A percentile compares a stretch with the other conserved stretches of the same genome.
These are phyloP conservation scores for Solanum pimpinellifolium DNA, from an alignment of 257 asterid species.

Conservation along the genomic window DNA sequence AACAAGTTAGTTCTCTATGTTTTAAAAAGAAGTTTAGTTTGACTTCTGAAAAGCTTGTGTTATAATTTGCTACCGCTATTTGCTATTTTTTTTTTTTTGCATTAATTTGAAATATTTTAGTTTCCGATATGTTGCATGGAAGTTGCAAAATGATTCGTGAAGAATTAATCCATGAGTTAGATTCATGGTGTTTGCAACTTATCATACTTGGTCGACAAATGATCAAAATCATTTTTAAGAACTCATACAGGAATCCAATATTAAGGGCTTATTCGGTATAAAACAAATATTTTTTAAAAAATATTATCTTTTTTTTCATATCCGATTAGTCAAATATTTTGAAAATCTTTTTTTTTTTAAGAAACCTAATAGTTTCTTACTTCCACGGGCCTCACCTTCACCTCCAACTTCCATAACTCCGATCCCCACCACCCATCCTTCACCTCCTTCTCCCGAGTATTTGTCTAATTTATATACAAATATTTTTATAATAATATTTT, in stretches of 20 bases:
- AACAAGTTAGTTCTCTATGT: background rate
- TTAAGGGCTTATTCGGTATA: background rate
- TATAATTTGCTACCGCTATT: background rate
- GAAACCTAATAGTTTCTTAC: background rate
- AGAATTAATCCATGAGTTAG: background rate
- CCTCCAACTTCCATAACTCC: background rate
- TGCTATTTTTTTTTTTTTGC: no score
- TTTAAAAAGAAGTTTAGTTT: background rate
- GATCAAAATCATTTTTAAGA: background rate
- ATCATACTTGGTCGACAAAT: background rate
- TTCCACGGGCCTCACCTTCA: background rate
- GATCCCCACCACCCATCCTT: background rate
- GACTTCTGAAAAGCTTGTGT: background rate
- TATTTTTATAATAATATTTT: background rate
- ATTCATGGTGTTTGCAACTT: background rate
- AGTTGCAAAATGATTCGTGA: background rate
- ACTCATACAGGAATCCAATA: background rate
- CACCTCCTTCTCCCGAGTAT: background rate
- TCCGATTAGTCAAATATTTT: fast-evolving
- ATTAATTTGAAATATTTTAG: background rate
- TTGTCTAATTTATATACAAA: background rate
- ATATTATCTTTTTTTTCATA: background rate
- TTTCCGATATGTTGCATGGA: background rate
- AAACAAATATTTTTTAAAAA: background rate
- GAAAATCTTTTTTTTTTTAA: background rate